A percentile compares a stretch with the other conserved stretches of the same genome.
phyloP scores from a whole-genome alignment of 176 grass and related monocot genomes.

The Aegilops tauschii region DNA sequence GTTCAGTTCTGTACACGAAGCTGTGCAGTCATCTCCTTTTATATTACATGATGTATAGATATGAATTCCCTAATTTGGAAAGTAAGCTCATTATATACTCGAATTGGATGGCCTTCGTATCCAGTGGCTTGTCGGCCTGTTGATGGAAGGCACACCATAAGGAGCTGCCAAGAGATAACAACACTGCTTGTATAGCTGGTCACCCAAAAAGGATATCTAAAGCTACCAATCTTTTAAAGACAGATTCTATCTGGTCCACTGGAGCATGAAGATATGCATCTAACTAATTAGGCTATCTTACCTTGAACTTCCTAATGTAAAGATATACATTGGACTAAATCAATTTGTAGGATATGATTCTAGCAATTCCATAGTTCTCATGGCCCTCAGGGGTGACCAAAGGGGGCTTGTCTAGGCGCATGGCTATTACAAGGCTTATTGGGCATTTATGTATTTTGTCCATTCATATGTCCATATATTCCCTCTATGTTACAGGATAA shows the following conservation, averaged over 20 bases:
- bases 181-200: neutral
- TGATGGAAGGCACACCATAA: conserved; percentile 1
- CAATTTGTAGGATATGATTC: neutral
- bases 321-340: neutral
- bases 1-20: conserved; percentile 19
- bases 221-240: neutral
- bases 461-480: neutral
- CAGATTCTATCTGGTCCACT: neutral
- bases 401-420: neutral
- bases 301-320: neutral
- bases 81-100: neutral
- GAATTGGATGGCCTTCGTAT: neutral
- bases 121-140: neutral
- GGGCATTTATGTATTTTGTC: conserved; percentile 12
- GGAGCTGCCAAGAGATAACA: neutral
- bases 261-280: neutral
- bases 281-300: neutral
- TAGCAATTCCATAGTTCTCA: neutral
- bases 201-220: neutral
- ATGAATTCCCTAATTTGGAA: conserved; percentile 22
- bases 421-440: neutral
- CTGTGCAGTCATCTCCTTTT: neutral
- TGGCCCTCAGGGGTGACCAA: neutral
- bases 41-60: neutral
- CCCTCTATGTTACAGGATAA: neutral